Base-by-base conservation (phyloP, 1,139 yeast species). In the Suzukiozyma palmioleophila region DNA sequence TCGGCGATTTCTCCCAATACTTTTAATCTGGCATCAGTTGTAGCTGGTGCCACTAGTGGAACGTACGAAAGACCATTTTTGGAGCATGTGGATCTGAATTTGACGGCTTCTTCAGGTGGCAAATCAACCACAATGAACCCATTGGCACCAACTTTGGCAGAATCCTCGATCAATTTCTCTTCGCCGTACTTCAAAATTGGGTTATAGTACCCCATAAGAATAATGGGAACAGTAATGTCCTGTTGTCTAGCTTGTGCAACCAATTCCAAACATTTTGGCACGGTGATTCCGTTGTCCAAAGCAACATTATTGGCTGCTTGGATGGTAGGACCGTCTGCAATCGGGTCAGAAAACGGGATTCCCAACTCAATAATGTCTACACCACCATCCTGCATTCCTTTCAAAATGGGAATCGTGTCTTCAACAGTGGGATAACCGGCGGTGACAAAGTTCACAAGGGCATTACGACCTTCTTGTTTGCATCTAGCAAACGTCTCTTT, bases 281-380 rank as follows among this genome's bases (percentile, higher is more conserved):
- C 81, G 25, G 89, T 82, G 44, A 89, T 79, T 11, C 95, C 95
- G 52, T 92, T 89, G 26, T 77, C 74, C 49, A 92, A 73, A 10
- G 98, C 94, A 16, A 66, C 70, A 27, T 77, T 77, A 64, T 90
- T 90, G 31, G 97, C 88, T 29, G 71, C 79, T 64, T 92, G 98
- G 53, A 92, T 92, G 12, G 95, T 88, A 30, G 97, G 96, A 35
- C 99, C 99, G 61, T 92, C 99, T 32, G 97, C 99, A 56, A 92
- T 88, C 33, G 99, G 98, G 59, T 92, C 99, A n/a, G 96, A 84
- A 61, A 92, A 92, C 33, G 99, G 99, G 57, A 94, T 69, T 46
- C 99, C 98, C 38, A 92, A 69, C 66, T 92, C 99, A 50, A 92
- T 87, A 46, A 92, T 77, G 59, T 92, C 98, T 16, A 87, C 94